These are phyloP conservation scores for Talaromyces sp. DNA, from an alignment of 2,329 filamentous ascomycete species.

Conservation along the genomic window DNA sequence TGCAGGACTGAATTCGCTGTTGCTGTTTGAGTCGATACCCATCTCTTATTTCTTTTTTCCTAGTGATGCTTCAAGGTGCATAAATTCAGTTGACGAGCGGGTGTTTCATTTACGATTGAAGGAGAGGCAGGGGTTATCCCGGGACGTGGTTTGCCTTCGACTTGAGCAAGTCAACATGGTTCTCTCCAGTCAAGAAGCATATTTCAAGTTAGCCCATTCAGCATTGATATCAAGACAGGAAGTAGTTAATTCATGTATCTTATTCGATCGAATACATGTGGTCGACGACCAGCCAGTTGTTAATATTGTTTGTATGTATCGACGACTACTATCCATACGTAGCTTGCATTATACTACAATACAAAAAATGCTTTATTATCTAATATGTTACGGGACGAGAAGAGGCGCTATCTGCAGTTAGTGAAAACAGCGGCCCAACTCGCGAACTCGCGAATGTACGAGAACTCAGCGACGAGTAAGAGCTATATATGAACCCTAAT, in stretches of 20 bases:
- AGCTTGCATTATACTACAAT: background rate
- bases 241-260: constrained; percentile 19
- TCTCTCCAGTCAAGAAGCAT: background rate
- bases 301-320: constrained; percentile 18
- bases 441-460: too few relatives aligned
- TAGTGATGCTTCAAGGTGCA: constrained; percentile 7
- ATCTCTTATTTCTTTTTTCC: constrained; percentile 13
- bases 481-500: too few relatives aligned
- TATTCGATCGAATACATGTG: constrained; percentile 7
- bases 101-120: constrained; percentile 3
- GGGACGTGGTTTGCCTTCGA: background rate
- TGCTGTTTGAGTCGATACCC: constrained; percentile 18
- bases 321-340: constrained; percentile 16
- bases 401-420: too few relatives aligned
- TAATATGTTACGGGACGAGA: too few relatives aligned
- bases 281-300: background rate
- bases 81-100: background rate
- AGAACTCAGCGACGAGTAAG: too few relatives aligned
- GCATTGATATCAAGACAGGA: constrained; percentile 4
- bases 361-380: too few relatives aligned
- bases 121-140: background rate
- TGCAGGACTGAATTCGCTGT: background rate
- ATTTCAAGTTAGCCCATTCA: constrained; percentile 8
- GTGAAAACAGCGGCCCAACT: too few relatives aligned
- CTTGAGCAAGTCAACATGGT: background rate